Evolutionary conservation across 1,139 yeast genomes (phyloP).

Genomic region (Lodderomyces jiufengensis): DNA sequence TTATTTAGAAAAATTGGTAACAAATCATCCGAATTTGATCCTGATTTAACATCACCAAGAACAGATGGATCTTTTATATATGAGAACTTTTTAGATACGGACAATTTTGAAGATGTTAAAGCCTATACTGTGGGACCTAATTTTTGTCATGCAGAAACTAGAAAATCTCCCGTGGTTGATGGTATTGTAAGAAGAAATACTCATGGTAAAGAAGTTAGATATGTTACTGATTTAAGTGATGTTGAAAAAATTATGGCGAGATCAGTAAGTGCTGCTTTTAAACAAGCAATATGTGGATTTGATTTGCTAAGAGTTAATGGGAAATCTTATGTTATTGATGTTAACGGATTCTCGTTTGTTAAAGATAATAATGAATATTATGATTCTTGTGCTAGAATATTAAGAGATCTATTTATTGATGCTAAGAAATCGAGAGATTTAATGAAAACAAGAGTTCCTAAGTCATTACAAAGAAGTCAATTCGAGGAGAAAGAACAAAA

Average conservation of each 20-base stretch:
- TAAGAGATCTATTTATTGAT: conserved; percentile 67
- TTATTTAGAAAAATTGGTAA: conserved; percentile 95
- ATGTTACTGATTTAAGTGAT: conserved; percentile 71
- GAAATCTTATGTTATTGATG: conserved; percentile 90
- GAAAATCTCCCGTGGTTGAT: conserved; percentile 98
- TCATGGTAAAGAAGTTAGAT: conserved; percentile 94
- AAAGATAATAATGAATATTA: conserved; percentile 88
- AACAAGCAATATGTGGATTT: conserved; percentile 97
- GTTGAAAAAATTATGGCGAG: conserved; percentile 80
- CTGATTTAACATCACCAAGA: conserved; percentile 68
- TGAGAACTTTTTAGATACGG: conserved; percentile 96
- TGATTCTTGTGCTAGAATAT: conserved; percentile 74
- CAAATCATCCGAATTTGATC: conserved; percentile 95
- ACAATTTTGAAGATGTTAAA: conserved; percentile 96
- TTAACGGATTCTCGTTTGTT: conserved; percentile 96
- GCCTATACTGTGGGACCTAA: conserved; percentile 93
- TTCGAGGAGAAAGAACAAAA: conserved; percentile 85
- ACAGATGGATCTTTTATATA: conserved; percentile 90
- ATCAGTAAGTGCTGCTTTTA: conserved; percentile 69
- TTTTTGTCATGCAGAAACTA: conserved; percentile 95
- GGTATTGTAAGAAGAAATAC: conserved; percentile 97
- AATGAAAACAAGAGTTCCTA: conserved; percentile 39
- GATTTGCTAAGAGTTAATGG: conserved; percentile 89
- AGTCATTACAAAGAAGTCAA: conserved; percentile 23
- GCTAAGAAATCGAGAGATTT: conserved; percentile 48